A percentile compares a stretch with the other conserved stretches of the same genome.
phyloP scores from a whole-genome alignment of 768 basidiomycete genomes.

The Termitomyces eurrhizus region DNA sequence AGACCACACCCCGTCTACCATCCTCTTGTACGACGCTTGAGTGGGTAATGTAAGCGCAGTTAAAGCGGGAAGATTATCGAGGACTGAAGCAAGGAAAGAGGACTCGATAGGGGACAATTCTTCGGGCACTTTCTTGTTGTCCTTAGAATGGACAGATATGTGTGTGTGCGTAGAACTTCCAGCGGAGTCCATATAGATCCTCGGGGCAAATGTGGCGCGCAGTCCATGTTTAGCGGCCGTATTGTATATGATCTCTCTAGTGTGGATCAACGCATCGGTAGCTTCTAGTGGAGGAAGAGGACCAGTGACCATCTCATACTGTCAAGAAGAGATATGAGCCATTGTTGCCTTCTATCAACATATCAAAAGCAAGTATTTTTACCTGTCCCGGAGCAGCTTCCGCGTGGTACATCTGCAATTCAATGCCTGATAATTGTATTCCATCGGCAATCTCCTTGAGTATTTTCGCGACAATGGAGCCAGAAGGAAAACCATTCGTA shows the following conservation, averaged over 20 bases:
- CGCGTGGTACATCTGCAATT: conserved; percentile 64
- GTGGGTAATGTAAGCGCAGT: conserved; percentile 57
- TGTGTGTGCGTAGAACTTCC: conserved; percentile 62
- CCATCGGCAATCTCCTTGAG: conserved; percentile 58
- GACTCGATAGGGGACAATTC: conserved; percentile 42
- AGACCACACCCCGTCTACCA: conserved; percentile 64
- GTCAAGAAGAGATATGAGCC: not conserved
- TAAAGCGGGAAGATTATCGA: conserved; percentile 54
- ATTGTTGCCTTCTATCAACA: not conserved
- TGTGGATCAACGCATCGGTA: conserved; percentile 63
- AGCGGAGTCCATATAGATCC: conserved; percentile 28
- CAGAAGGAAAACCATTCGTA: conserved; percentile 37
- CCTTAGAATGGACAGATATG: conserved; percentile 53
- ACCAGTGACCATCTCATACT: conserved; percentile 70
- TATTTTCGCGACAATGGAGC: conserved; percentile 38
- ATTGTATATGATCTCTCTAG: conserved; percentile 64
- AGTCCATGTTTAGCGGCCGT: conserved; percentile 61
- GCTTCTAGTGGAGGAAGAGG: conserved; percentile 63
- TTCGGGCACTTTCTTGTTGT: conserved; percentile 16
- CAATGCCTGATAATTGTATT: conserved; percentile 46
- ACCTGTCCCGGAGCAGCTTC: conserved; percentile 74
- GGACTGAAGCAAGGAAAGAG: conserved; percentile 59
- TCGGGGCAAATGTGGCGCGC: conserved; percentile 63
- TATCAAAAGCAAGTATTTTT: not conserved
- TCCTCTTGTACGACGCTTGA: conserved; percentile 56